Base-by-base conservation (phyloP, 345 rosid species). In the Kandelia obovata region DNA sequence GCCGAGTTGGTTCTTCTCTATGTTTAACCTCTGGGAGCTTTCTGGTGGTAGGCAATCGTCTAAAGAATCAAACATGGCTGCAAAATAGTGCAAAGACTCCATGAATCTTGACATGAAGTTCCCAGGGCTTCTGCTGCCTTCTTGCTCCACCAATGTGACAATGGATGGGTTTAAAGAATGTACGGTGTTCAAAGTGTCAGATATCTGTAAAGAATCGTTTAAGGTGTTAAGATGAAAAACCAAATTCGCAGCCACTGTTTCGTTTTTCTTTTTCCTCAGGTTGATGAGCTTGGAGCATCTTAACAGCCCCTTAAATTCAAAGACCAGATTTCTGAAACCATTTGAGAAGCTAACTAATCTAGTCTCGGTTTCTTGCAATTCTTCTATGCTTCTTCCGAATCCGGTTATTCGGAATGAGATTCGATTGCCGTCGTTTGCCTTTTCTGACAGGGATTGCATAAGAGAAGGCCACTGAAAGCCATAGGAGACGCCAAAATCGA, bases 381-480 rank as follows among this genome's bases (percentile, higher is more conserved):
- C 88, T 53, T 83, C 93, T 5, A 64, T 7, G 72, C 68, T 73
- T 47, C 62, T 73, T 34, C 93, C 90, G 3, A 78, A 82, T 16
- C 86, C 86, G 0, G 93, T 84, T 20, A 88, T 73, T 5, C 81
- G 74, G 2, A 88, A 73, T 0, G 85, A 84, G 11, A 83, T 76
- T 10, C 77, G 68, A 34, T 80, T 80, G 19, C 66, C 53, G 0
- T 1, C 8, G 1, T 81, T 75, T 0, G 89, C 86, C 70, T 83
- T 86, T 13, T 88, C 94, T 1, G 90, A 88, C 1, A 86, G 58
- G 3, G 93, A 86, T 53, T 88, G 93, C n/a, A 88, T 86, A 7
- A 88, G 73, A 8, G 90, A 88, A 20, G 93, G 93, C 93, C 93
- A 86, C 4, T 88, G 90, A 55, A 88, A 86, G 5, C 93, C 93